Base-by-base conservation (phyloP, 2,329 filamentous ascomycete genomes). In the Trichoderma sp. region DNA sequence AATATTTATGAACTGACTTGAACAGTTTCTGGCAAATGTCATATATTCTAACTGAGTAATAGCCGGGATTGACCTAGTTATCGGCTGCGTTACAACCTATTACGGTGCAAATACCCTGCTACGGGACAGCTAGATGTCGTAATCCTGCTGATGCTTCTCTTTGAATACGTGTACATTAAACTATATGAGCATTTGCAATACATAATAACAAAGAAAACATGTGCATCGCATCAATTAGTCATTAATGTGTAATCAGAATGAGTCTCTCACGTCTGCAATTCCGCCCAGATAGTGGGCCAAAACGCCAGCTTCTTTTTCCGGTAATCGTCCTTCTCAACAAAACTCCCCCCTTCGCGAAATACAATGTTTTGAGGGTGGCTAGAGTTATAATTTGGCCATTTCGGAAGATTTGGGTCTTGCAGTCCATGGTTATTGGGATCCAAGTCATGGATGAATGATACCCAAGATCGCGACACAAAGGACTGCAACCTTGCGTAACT, bases 401-500 rank as follows among this genome's bases (percentile, higher is more conserved):
- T 61, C 47, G 59, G 59, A 21, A 61, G 59, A 11, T 61, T 49
- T 5, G 59, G 59, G 13, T 61, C 59, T 49, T 21, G 40, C 1
- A 61, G 40, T 24, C 27, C 59, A 10, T 61, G 59, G 27, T 49
- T 49, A 49, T 61, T 61, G 4, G 59, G 59, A 19, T 61, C 24
- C 6, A 49, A 40, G 49, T 61, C 40, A 49, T 61, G 59, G n/a
- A 61, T 43, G 21, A 61, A 61, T 24, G 59, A 61, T 29, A 33
- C 59, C 59, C 59, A 61, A 7, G 59, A 61, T 33, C 59, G 59
- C n/a, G 59, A 61, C 40, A 61, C 11, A 16, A 61, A 61, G 11
- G 59, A 49, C 40, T 61, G 59, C 1, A 61, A 40, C 40, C 13
- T 61, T 10, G 40, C 40, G 35, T 61, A 61, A 27, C 40, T 13